A percentile compares a stretch with the other conserved stretches of the same genome.
phyloP scores from a whole-genome alignment of 31 red algal species.

The Pterothamnion heteromorphum region DNA sequence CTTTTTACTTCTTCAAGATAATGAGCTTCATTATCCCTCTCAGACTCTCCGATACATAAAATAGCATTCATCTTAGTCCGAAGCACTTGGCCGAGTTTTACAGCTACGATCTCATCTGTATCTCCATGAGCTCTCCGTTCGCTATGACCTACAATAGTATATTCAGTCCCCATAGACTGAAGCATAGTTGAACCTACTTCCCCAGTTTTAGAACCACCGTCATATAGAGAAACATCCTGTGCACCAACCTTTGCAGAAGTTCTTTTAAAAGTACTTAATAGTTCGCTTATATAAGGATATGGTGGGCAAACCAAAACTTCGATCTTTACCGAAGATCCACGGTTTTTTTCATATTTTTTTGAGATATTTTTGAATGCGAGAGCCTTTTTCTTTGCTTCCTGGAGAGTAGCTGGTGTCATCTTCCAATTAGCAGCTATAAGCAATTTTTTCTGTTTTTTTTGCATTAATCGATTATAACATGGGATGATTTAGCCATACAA shows the following conservation, averaged over 20 bases:
- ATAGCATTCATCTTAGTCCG: constrained; percentile 29
- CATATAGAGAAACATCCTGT: constrained; percentile 1
- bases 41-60: constrained; percentile 29
- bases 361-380: not conserved
- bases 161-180: constrained; percentile 29
- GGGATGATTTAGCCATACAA: no score
- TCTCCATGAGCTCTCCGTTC: constrained; percentile 27
- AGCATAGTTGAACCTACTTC: constrained; percentile 26
- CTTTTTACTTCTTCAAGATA: constrained; percentile 31
- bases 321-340: not conserved
- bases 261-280: no score
- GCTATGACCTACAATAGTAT: constrained; percentile 27
- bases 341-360: not conserved
- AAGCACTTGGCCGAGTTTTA: constrained; percentile 29
- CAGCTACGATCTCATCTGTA: constrained; percentile 29
- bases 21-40: constrained; percentile 29
- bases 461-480: no score
- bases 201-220: constrained; percentile 24
- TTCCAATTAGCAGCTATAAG: no score
- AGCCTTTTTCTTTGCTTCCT: not conserved
- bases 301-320: no score
- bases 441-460: no score
- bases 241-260: no score
- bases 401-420: not conserved
- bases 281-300: no score